Evolutionary conservation across 2,329 filamentous ascomycete species (phyloP), one percentile per base, ranked within the genome.

Genomic region (Fusarium ramigenum): DNA sequence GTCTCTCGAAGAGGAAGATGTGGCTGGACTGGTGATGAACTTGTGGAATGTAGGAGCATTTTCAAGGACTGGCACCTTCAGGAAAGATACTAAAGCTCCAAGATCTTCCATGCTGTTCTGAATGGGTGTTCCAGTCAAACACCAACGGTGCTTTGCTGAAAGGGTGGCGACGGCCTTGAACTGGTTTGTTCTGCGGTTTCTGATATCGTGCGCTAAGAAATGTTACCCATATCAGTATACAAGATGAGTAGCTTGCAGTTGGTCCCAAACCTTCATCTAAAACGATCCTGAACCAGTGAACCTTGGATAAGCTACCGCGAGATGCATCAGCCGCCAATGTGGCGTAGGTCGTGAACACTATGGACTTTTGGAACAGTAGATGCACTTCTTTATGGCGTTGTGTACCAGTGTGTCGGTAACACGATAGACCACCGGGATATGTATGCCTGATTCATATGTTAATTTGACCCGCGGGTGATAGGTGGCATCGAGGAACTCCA

Each of bases 161-260:
- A 49, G 46, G 0, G 19, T 19, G 0, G 4, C 11, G 12, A 39
- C 50, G 1, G 50, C 50, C 8, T 53, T 25, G 9, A 53, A 53
- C 7, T 39, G 34, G 1, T 53, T 39, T 1, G 50, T 53, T 39
- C 11, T 9, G n/a, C 50, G 50, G 14, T 53, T 53, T 39, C 50
- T 21, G 5, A 53, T 25, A 21, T 39, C 23, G 0, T 39, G 50
- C 1, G 50, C 50, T 53, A n/a, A 16, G 1, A 7, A 0, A 32
- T 1, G 30, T 32, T 12, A 4, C 30, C 30, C 11, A 32, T 32
- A 32, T 32, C 30, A 32, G 30, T 32, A 32, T 12, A 32, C 30
- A 4, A 4, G 3, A 32, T 32, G 30, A 32, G 3, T 32, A 0
- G 18, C 18, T 15, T 0, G 23, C 11, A 4, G 30, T 4, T 19